These are phyloP conservation scores for Talaromyces piceae DNA, from an alignment of 2,329 filamentous ascomycete species.

Conservation along the genomic window DNA sequence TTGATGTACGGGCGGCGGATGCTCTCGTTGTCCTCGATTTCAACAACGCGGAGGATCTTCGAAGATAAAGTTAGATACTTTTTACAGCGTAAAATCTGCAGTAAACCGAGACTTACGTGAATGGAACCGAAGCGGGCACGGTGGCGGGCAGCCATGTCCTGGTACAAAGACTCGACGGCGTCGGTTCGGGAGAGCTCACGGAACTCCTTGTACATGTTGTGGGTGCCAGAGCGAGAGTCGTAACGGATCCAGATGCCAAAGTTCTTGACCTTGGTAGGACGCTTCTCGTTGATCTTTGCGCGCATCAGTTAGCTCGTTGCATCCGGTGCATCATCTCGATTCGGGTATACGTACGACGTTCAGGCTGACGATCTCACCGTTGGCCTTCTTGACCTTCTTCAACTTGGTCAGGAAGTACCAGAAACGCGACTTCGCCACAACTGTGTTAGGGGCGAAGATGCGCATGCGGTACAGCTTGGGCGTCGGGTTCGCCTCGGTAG, in stretches of 20 bases:
- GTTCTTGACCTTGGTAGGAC: conserved; percentile 99
- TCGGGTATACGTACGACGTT: conserved; percentile 66
- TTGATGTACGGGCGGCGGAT: conserved; percentile 99
- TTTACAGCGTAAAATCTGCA: background rate
- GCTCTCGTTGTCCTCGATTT: conserved; percentile 89
- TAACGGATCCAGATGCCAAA: conserved; percentile 99
- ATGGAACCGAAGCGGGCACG: conserved; percentile 96
- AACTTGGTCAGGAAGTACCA: conserved; percentile 99
- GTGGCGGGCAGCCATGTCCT: conserved; percentile 99
- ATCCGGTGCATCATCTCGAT: conserved; percentile 1
- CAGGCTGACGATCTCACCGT: conserved; percentile 96
- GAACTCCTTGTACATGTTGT: conserved; percentile 99
- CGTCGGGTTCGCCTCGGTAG: conserved; percentile 91
- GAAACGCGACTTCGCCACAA: conserved; percentile 99
- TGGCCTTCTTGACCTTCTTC: conserved; percentile 99
- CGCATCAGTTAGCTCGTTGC: conserved; percentile 3
- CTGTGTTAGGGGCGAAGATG: conserved; percentile 96
- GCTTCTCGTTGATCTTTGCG: conserved; percentile 90
- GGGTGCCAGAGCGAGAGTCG: conserved; percentile 98
- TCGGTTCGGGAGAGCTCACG: conserved; percentile 95
- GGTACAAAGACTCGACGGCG: conserved; percentile 94
- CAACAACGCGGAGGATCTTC: conserved; percentile 97
- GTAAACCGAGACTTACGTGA: conserved; percentile 66
- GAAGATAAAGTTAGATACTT: conserved; percentile 16
- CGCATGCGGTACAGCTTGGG: conserved; percentile 99